A percentile compares a stretch with the other conserved stretches of the same genome.
Evolutionary conservation across 495 filamentous ascomycete genomes (phyloP).

Genomic region (Entonaema liquescens): DNA sequence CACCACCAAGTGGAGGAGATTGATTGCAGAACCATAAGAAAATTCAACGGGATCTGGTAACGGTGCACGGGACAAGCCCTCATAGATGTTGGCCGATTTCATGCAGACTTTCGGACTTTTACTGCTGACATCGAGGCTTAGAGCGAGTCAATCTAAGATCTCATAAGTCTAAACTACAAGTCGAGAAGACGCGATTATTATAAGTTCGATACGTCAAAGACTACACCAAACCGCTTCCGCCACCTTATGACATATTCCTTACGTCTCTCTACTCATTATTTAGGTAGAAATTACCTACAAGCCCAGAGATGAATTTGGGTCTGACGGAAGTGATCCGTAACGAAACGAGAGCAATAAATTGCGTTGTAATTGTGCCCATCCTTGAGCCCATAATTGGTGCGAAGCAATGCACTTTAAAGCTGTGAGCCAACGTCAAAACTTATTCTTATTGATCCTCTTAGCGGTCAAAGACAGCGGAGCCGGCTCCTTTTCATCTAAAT

Average conservation of each 20-base stretch:
- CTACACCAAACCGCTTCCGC: not conserved
- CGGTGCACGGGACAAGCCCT: not conserved
- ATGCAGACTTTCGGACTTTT: slow-evolving; percentile 3
- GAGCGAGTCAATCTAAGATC: not conserved
- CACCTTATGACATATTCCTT: not conserved
- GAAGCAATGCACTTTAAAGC: not conserved
- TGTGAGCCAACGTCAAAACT: not conserved
- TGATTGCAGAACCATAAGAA: not conserved
- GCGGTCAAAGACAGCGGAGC: slow-evolving; percentile 11
- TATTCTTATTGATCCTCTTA: slow-evolving; percentile 11
- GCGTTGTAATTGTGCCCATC: too few species aligned
- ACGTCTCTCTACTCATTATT: not conserved
- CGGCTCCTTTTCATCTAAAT: slow-evolving; percentile 17
- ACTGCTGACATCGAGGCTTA: not conserved
- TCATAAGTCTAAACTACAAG: not conserved
- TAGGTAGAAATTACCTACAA: not conserved
- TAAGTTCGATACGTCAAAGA: not conserved
- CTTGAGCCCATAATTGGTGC: too few species aligned
- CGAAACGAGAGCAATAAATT: too few species aligned
- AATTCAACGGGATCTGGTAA: not conserved
- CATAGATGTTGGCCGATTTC: not conserved
- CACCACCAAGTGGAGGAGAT: not conserved
- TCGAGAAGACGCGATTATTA: not conserved
- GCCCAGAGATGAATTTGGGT: too few species aligned
- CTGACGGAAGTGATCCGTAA: too few species aligned